Base-by-base conservation (phyloP, 495 filamentous ascomycete species). In the Wilcoxina mikolae region DNA sequence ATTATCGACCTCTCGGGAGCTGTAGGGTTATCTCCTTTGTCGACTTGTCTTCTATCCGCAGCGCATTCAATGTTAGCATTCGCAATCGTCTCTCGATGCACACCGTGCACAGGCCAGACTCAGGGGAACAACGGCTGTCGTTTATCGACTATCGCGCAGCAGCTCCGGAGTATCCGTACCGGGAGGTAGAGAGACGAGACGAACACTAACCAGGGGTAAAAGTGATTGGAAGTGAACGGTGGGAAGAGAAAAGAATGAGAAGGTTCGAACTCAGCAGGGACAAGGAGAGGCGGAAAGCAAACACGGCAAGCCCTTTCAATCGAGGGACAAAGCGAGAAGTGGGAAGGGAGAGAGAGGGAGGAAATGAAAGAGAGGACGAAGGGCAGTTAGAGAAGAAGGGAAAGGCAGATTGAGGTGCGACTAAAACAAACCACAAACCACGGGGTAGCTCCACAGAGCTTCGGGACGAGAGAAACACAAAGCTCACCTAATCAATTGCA, bases 261-360 rank as follows among this genome's bases (percentile, higher is more conserved):
- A 39, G 35, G 35, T 5, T 39, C 35, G 35, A 39, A 39, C 12
- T 39, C 12, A 39, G 20, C 20, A 39, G 20, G 35, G 35, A 39
- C 35, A 39, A 39, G 12, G 15, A 9, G 15, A 39, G 35, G 20
- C 35, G 35, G 35, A 18, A 39, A 39, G 35, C 15, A 39, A 39
- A 12, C 15, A 39, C 35, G 20, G 35, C 35, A n/a, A n/a, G 31
- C 31, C 7, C 31, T 35, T 35, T 35, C 15, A 35, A 7, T 35
- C 52, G 52, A 56, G 54, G 51, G 55, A 23, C 41, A 54, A 55
- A 23, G 38, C 17, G 25, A 24, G 49, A 61, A 52, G 52, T 53
- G 51, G 50, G 54, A 60, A 62, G 57, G 58, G 51, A 53, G 54
- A 57, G 61, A 54, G 49, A 47, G 31, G 55, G 61, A 47, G 54